phyloP scores from a whole-genome alignment of 2,329 filamentous ascomycete species.

The Penicillium sp. region DNA sequence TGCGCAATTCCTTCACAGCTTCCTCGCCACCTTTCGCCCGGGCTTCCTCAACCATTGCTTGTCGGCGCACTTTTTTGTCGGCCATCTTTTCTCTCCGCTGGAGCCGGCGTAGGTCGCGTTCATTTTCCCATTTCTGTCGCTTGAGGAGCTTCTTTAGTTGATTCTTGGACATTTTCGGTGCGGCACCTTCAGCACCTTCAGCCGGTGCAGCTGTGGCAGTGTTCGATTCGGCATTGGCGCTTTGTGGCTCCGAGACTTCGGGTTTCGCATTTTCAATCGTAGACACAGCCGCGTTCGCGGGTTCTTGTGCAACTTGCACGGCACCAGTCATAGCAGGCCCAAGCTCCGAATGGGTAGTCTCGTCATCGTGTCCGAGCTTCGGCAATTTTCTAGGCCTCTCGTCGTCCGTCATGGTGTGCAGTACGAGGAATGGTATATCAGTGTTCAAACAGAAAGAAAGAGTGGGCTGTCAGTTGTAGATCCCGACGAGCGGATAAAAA shows the following conservation, averaged over 20 bases:
- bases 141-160: slow-evolving; percentile 77
- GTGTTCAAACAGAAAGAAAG: not conserved
- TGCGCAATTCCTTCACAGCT: slow-evolving; percentile 27
- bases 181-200: slow-evolving; percentile 8
- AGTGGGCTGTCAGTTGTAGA: slow-evolving; percentile 18
- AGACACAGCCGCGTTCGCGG: slow-evolving; percentile 5
- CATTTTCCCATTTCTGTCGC: slow-evolving; percentile 73
- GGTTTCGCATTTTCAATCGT: slow-evolving; percentile 11
- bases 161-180: slow-evolving; percentile 71
- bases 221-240: not conserved
- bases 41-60: slow-evolving; percentile 39
- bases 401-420: slow-evolving; percentile 48
- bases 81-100: slow-evolving; percentile 59
- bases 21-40: slow-evolving; percentile 25
- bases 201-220: not conserved
- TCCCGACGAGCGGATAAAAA: slow-evolving; percentile 15
- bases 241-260: slow-evolving; percentile 1
- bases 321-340: slow-evolving; percentile 35
- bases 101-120: slow-evolving; percentile 60
- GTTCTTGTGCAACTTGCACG: slow-evolving; percentile 17
- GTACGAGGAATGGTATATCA: not conserved
- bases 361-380: slow-evolving; percentile 48
- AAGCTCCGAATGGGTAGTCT: slow-evolving; percentile 19
- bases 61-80: slow-evolving; percentile 54
- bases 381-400: slow-evolving; percentile 58